These are phyloP conservation scores for Furcasterigmium sp. DNA, from an alignment of 2,329 filamentous ascomycete species.

Conservation along the genomic window DNA sequence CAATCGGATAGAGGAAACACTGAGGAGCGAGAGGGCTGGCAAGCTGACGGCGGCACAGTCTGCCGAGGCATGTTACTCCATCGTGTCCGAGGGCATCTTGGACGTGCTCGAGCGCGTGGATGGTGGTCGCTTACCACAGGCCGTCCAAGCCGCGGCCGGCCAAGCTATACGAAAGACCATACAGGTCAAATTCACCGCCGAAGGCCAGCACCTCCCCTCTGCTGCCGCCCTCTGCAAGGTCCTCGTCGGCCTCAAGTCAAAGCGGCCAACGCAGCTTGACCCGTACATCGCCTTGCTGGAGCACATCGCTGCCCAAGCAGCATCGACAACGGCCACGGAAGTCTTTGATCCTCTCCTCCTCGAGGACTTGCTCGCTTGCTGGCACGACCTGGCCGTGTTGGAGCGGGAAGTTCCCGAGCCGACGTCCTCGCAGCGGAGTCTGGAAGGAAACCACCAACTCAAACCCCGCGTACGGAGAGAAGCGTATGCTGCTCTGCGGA, in stretches of 20 bases:
- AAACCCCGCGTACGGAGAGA: neutral
- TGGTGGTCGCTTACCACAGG: neutral
- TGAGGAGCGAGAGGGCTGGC: neutral
- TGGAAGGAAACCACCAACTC: no score
- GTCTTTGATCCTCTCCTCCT: slow-evolving; percentile 8
- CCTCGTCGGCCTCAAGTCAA: slow-evolving; percentile 2
- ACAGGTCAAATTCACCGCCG: slow-evolving; percentile 4
- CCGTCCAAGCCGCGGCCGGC: neutral
- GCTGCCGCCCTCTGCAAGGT: slow-evolving; percentile 7
- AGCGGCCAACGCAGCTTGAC: slow-evolving; percentile 4
- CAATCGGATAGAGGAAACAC: slow-evolving; percentile 3
- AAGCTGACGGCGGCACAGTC: neutral
- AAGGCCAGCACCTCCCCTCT: slow-evolving; percentile 2
- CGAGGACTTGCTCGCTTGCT: slow-evolving; percentile 25
- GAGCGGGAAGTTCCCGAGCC: neutral
- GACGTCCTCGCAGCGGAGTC: neutral
- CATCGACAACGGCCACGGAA: neutral
- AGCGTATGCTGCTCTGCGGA: no score
- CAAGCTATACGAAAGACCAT: slow-evolving; percentile 1
- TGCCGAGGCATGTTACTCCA: neutral
- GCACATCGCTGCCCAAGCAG: neutral
- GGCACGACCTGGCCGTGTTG: slow-evolving; percentile 28
- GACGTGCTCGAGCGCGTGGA: neutral
- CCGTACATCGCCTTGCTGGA: slow-evolving; percentile 4
- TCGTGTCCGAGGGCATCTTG: slow-evolving; percentile 5